These are phyloP conservation scores for Botrytis byssoidea DNA, from an alignment of 2,329 filamentous ascomycete genomes.

Conservation along the genomic window DNA sequence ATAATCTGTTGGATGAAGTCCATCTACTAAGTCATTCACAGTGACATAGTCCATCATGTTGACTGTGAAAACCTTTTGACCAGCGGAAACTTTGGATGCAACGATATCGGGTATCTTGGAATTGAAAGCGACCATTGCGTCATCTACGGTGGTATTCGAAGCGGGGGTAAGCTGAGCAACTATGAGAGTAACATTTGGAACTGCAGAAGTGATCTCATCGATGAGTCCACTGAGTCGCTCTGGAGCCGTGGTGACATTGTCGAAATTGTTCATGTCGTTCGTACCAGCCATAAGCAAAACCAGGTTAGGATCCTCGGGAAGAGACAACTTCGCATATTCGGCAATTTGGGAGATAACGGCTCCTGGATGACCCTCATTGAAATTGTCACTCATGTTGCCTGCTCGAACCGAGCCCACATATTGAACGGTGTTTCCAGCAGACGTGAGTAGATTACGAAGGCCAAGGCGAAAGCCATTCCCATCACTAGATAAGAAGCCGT, in stretches of 20 bases:
- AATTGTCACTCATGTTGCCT: constrained; percentile 39
- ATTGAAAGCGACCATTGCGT: constrained; percentile 23
- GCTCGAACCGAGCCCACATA: constrained; percentile 39
- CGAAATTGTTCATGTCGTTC: constrained; percentile 38
- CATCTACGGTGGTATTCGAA: neutral
- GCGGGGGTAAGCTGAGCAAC: constrained; percentile 41
- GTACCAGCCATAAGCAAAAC: constrained; percentile 40
- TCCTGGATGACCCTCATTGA: constrained; percentile 40
- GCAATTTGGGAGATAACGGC: constrained; percentile 38
- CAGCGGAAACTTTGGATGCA: constrained; percentile 4
- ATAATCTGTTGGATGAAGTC: constrained; percentile 28
- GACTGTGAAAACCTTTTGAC: constrained; percentile 21
- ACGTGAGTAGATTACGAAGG: constrained; percentile 34
- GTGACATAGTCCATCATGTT: constrained; percentile 25
- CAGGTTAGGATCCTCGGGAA: constrained; percentile 37
- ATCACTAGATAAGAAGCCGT: constrained; percentile 36
- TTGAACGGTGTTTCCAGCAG: constrained; percentile 28
- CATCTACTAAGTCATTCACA: constrained; percentile 22
- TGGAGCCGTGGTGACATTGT: constrained; percentile 36
- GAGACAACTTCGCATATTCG: constrained; percentile 23
- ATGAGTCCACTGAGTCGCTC: constrained; percentile 39
- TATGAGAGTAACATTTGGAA: constrained; percentile 40
- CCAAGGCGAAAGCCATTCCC: constrained; percentile 43
- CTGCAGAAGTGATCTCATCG: constrained; percentile 37
- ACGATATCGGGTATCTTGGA: constrained; percentile 26